phyloP scores from a whole-genome alignment of 2,329 filamentous ascomycete species.

The Fusarium fracticaudum region DNA sequence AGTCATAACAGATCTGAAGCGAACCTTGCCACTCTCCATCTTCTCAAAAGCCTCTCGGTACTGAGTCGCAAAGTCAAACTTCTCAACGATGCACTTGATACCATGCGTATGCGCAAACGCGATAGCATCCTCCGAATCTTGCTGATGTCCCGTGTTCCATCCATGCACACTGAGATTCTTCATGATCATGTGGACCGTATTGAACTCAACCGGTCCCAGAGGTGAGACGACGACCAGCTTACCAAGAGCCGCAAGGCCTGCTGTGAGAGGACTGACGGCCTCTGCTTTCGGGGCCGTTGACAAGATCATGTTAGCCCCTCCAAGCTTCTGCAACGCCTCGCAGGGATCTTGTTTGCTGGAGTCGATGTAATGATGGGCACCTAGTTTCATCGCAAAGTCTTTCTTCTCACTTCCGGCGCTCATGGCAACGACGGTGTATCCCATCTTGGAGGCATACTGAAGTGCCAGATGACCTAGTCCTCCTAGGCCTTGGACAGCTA shows the following conservation, averaged over 20 bases:
- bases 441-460: slow-evolving; percentile 80
- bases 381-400: slow-evolving; percentile 65
- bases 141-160: slow-evolving; percentile 69
- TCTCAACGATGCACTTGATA: slow-evolving; percentile 73
- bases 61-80: slow-evolving; percentile 63
- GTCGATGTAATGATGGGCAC: slow-evolving; percentile 58
- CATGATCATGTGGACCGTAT: slow-evolving; percentile 53
- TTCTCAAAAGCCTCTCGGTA: slow-evolving; percentile 55
- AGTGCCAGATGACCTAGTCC: slow-evolving; percentile 81
- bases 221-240: slow-evolving; percentile 65
- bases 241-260: slow-evolving; percentile 62
- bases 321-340: slow-evolving; percentile 61
- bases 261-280: slow-evolving; percentile 61
- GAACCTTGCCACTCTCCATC: slow-evolving; percentile 52
- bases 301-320: slow-evolving; percentile 69
- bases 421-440: slow-evolving; percentile 75
- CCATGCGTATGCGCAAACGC: slow-evolving; percentile 70
- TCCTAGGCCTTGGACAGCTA: slow-evolving; percentile 74
- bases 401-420: slow-evolving; percentile 73
- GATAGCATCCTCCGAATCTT: slow-evolving; percentile 73
- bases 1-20: slow-evolving; percentile 56
- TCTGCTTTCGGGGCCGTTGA: slow-evolving; percentile 69
- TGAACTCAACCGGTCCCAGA: slow-evolving; percentile 55
- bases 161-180: slow-evolving; percentile 70
- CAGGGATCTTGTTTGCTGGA: slow-evolving; percentile 60